Evolutionary conservation across 116 monocot species (phyloP), one percentile per base, ranked within the genome.

Genomic region (Papilionanthe hybrid): DNA sequence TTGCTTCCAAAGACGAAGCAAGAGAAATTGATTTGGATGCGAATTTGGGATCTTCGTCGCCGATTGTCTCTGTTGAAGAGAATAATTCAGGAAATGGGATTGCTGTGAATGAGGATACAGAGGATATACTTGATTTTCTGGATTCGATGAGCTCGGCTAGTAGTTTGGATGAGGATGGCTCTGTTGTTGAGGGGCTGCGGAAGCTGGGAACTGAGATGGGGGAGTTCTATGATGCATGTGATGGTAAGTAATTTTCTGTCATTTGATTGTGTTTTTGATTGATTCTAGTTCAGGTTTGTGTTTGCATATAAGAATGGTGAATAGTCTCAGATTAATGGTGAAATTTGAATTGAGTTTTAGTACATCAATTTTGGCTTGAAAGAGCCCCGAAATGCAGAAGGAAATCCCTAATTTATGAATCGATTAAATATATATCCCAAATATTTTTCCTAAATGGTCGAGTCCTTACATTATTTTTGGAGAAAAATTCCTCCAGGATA

Each of bases 161-260:
- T 69, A 84, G 67, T 76, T 45, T 72, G 5, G 89, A 89, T 48
- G 18, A 85, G 76, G 91, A 87, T 27, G 68, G 72, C 57, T 83
- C 41, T 63, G 45, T 56, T 9, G 20, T 29, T 8, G 84, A 83
- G 23, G 49, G 76, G 5, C 72, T 53, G 7, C 77, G 72, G 75
- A 84, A 83, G 78, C 83, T 86, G 7, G 67, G 47, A 63, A 87
- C 87, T 71, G 85, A 88, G 32, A 5, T 48, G 10, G 90, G 84
- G 72, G 94, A 94, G 48, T 94, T 78, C 45, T 94, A 82, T 48
- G 90, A 92, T 84, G 92, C 92, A 3, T 87, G 77, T 71, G 92
- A 94, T 90, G 92, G 94, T 94, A 89, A 79, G 15, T 10, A 57
- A n/a, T 44, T 29, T 69, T 13, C 17, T 32, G 68, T 30, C 17